phyloP scores from a whole-genome alignment of 208 protist species.

The Borovskyia barvae region DNA sequence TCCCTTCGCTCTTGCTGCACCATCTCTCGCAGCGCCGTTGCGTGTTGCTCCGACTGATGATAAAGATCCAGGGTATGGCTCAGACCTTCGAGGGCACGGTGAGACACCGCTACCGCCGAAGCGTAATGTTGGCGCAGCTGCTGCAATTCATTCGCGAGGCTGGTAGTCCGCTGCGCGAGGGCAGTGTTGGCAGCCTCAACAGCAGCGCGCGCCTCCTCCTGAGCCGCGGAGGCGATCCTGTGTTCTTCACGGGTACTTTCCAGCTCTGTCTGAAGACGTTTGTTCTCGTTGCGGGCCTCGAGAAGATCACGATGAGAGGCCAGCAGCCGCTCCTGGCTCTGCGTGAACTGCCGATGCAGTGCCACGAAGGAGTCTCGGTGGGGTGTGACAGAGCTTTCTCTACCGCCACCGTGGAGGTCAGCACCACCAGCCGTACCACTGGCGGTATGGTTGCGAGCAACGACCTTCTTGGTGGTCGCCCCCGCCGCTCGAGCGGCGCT shows the following conservation, averaged over 20 bases:
- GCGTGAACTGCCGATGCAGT: constrained; percentile 26
- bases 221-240: background rate
- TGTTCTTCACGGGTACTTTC: constrained; percentile 7
- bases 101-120: constrained; percentile 34
- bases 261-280: constrained; percentile 12
- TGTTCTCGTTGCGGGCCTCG: constrained; percentile 22
- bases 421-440: background rate
- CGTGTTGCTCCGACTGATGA: constrained; percentile 36
- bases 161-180: constrained; percentile 33
- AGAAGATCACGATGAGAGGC: constrained; percentile 28
- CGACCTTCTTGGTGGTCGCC: background rate
- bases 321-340: constrained; percentile 28
- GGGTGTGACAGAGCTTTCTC: constrained; percentile 14
- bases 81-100: constrained; percentile 41
- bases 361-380: constrained; percentile 26
- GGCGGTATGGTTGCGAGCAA: background rate
- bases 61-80: constrained; percentile 37
- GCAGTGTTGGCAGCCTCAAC: constrained; percentile 43
- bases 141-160: constrained; percentile 25
- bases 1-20: constrained; percentile 50
- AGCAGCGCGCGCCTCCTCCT: constrained; percentile 15
- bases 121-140: constrained; percentile 45
- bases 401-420: background rate
- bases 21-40: constrained; percentile 44
- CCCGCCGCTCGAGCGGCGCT: constrained; percentile 3